Conservation (phyloP, 2,329 filamentous ascomycete genomes). For the Aspergillus jensenii region DNA sequence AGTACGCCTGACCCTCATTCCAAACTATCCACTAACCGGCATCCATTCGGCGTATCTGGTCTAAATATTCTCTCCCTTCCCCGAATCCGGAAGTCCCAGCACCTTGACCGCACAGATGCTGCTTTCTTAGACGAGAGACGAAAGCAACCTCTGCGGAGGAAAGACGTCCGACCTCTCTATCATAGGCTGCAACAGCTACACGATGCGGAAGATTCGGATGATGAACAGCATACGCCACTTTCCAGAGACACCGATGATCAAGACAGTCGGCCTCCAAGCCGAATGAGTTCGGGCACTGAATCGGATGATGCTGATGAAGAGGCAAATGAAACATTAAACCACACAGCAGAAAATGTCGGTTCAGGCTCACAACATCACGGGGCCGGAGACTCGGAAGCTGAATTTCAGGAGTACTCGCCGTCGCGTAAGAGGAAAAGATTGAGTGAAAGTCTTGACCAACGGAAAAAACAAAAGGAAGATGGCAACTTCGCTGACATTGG, state of each 20-base stretch:
- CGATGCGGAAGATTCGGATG: conserved; percentile 82
- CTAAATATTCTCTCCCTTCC: conserved; percentile 67
- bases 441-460: conserved; percentile 65
- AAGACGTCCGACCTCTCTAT: conserved; percentile 75
- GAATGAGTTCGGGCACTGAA: conserved; percentile 55
- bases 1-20: conserved; percentile 61
- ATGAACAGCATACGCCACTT: conserved; percentile 68
- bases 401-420: conserved; percentile 31
- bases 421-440: conserved; percentile 75
- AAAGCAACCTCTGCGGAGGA: conserved; percentile 55
- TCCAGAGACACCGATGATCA: conserved; percentile 79
- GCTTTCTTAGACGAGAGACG: conserved; percentile 70
- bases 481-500: conserved; percentile 73
- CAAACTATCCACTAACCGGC: conserved; percentile 41
- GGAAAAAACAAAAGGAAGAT: conserved; percentile 81
- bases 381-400: conserved; percentile 17
- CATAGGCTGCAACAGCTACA: conserved; percentile 73
- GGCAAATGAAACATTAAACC: conserved; percentile 25
- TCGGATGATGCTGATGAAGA: conserved; percentile 49
- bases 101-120: conserved; percentile 58
- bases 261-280: conserved; percentile 78
- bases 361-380: conserved; percentile 12
- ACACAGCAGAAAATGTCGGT: conserved; percentile 15
- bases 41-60: conserved; percentile 33
- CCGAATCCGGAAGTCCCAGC: conserved; percentile 68